Conservation (phyloP, 306 rosid species). For the Gastrolobium villosum region DNA sequence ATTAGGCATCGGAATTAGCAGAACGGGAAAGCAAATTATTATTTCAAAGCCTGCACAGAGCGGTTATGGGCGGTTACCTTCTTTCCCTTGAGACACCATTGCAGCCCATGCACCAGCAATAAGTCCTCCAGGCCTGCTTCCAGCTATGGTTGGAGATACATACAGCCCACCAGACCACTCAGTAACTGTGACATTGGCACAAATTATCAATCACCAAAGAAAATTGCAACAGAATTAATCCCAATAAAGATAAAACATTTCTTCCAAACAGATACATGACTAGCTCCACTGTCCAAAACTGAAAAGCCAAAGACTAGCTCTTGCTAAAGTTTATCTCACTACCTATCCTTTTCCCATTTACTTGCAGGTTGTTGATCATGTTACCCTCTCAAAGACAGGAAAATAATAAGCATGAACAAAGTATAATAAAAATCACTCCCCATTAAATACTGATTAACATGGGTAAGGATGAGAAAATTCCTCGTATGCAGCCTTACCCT, state of each 20-base stretch:
- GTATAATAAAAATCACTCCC: background rate
- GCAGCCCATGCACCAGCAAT: slow-evolving; percentile 99
- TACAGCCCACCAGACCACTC: slow-evolving; percentile 99
- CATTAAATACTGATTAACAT: too few relatives aligned
- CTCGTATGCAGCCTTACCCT: too few relatives aligned
- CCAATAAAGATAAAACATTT: slow-evolving; percentile 30
- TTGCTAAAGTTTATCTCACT: slow-evolving; percentile 24
- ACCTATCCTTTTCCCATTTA: slow-evolving; percentile 21
- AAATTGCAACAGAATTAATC: slow-evolving; percentile 45
- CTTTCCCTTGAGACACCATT: slow-evolving; percentile 90
- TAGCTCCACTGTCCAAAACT: slow-evolving; percentile 15
- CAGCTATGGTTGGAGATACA: slow-evolving; percentile 96
- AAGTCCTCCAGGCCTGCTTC: slow-evolving; percentile 95
- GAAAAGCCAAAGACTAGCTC: slow-evolving; percentile 18
- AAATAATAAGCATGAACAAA: background rate
- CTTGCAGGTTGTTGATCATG: slow-evolving; percentile 6
- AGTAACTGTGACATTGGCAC: slow-evolving; percentile 67
- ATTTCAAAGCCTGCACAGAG: slow-evolving; percentile 28
- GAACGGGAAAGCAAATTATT: slow-evolving; percentile 31
- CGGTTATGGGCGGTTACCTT: slow-evolving; percentile 58
- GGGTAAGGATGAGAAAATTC: too few relatives aligned
- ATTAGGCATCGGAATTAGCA: slow-evolving; percentile 30
- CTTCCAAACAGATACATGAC: slow-evolving; percentile 28
- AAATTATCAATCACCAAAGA: slow-evolving; percentile 21
- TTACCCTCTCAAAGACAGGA: slow-evolving; percentile 17